These are phyloP conservation scores for Pseudisothecium myosuroides DNA, from an alignment of 225 moss, liverwort and hornwort species.

Conservation along the genomic window DNA sequence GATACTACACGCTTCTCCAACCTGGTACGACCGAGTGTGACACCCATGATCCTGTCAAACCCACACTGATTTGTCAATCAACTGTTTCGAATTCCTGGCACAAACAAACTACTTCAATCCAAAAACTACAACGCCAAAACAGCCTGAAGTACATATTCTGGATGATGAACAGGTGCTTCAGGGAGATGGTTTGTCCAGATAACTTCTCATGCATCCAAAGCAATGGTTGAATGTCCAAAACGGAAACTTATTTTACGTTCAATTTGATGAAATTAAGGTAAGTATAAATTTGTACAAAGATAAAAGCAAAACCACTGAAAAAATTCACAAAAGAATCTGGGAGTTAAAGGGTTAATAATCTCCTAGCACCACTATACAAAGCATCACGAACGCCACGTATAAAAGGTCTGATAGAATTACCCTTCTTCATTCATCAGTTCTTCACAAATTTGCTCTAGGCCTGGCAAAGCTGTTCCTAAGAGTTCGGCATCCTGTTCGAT, in stretches of 20 bases:
- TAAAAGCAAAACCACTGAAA: not conserved
- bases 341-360: not conserved
- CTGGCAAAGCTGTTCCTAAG: constrained; percentile 65
- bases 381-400: not conserved
- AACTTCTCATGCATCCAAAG: not conserved
- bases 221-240: not conserved
- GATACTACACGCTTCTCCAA: constrained; percentile 93
- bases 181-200: not conserved
- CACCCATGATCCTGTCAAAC: constrained; percentile 49
- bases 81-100: not conserved
- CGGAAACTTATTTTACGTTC: not conserved
- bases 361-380: not conserved
- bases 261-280: not conserved
- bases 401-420: constrained; percentile 15
- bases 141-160: not conserved
- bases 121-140: not conserved
- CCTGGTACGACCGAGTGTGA: constrained; percentile 77
- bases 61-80: constrained; percentile 2
- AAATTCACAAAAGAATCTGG: not conserved
- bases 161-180: not conserved
- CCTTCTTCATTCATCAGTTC: constrained; percentile 88
- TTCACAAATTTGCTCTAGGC: constrained; percentile 81
- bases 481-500: constrained; percentile 62
- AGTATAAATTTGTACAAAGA: not conserved
- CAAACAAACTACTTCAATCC: not conserved